A percentile compares a stretch with the other conserved stretches of the same genome.
These are phyloP conservation scores for Chenopodium berlandieri DNA, from an alignment of 148 eudicot genomes.

Conservation along the genomic window DNA sequence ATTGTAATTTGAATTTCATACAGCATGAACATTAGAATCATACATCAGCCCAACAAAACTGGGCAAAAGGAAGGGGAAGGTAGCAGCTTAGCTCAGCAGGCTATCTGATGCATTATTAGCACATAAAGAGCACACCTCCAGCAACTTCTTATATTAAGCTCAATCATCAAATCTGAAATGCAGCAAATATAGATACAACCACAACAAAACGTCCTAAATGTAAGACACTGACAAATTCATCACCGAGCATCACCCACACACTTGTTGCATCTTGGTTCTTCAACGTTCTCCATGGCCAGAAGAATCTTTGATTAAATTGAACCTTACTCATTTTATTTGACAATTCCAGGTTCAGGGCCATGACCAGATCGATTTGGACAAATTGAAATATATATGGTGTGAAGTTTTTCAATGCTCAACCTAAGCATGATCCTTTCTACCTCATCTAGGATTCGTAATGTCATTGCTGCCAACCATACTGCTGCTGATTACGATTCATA, in stretches of 20 bases:
- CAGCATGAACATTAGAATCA: not conserved
- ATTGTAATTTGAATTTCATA: not conserved
- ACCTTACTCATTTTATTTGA: not conserved
- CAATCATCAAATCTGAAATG: not conserved
- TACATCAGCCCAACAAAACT: not conserved
- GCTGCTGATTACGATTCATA: slow-evolving; percentile 54
- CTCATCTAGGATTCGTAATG: not conserved
- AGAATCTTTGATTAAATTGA: not conserved
- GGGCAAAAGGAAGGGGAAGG: not conserved
- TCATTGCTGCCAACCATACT: slow-evolving; percentile 60
- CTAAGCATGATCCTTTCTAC: slow-evolving; percentile 1
- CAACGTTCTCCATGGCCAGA: not conserved
- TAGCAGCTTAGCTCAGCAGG: not conserved
- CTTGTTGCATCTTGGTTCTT: not conserved
- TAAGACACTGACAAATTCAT: not conserved
- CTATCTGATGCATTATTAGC: not conserved
- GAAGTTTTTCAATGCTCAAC: not conserved
- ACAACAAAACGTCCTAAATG: not conserved
- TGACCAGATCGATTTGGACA: not conserved
- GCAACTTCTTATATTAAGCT: not conserved
- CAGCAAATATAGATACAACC: not conserved
- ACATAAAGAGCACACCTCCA: not conserved
- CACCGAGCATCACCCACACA: not conserved
- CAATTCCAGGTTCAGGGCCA: not conserved
- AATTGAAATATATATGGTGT: not conserved